phyloP scores from a whole-genome alignment of 2,329 filamentous ascomycete species.

The Cordyceps militaris region DNA sequence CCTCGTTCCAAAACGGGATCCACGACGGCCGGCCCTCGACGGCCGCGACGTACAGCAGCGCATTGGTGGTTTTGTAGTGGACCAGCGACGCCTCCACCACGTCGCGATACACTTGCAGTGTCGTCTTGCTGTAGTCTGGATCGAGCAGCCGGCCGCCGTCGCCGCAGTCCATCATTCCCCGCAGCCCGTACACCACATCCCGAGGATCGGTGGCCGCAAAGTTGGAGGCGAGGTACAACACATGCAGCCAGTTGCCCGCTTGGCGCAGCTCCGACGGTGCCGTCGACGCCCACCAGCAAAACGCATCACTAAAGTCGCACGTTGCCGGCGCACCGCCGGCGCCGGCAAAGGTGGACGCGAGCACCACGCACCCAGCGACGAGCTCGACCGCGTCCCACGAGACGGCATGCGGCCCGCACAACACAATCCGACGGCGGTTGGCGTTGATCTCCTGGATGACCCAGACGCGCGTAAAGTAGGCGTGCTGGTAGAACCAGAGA shows the following conservation, averaged over 20 bases:
- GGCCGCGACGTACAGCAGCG: constrained; percentile 19
- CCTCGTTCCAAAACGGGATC: constrained; percentile 19
- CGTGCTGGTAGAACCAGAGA: constrained; percentile 1
- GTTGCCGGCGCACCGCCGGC: constrained; percentile 14
- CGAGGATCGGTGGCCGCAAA: constrained; percentile 13
- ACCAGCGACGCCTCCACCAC: constrained; percentile 21
- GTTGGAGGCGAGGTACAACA: constrained; percentile 21
- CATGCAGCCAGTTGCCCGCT: constrained; percentile 21
- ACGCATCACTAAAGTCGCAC: constrained; percentile 13
- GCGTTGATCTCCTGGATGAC: constrained; percentile 15
- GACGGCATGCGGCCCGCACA: constrained; percentile 19
- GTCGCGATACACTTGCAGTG: constrained; percentile 18
- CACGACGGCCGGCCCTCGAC: constrained; percentile 17
- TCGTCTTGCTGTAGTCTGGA: constrained; percentile 18
- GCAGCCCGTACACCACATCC: constrained; percentile 19
- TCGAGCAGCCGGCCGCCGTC: constrained; percentile 12
- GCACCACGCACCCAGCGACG: constrained; percentile 21
- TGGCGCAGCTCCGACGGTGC: constrained; percentile 20
- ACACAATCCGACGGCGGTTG: constrained; percentile 16
- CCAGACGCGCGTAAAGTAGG: constrained; percentile 10
- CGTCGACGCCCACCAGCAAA: constrained; percentile 22
- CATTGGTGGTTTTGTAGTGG: constrained; percentile 21
- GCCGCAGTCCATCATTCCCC: constrained; percentile 18
- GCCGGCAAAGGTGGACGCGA: constrained; percentile 21
- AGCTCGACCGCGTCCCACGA: constrained; percentile 20